Base-by-base conservation (phyloP, 108 stramenopile species). In the Craspedostauros australis region DNA sequence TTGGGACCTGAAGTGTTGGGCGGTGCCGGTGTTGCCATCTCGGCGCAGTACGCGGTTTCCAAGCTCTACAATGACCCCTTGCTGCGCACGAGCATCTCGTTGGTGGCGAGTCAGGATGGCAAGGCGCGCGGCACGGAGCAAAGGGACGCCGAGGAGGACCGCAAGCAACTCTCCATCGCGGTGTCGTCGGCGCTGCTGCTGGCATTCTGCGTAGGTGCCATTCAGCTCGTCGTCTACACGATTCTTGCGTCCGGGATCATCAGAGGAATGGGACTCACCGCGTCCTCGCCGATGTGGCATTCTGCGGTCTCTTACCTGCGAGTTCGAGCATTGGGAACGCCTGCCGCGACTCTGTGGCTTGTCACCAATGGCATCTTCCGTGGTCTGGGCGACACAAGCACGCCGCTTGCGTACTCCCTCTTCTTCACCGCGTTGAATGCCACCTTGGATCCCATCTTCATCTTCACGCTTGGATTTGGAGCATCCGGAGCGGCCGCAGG, bases 11-110 rank as follows among this genome's bases (percentile, higher is more conserved):
- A 78, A 49, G 91, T 88, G 6, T 62, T 95, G 57, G 96, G 89
- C 8, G 96, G 91, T 5, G 93, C 91, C 6, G 94, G 94, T 7
- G 89, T 95, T 6, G 90, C 94, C n/a, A 86, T 94, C 28, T 75
- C 81, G 12, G 92, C 88, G 5, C 93, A 93, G 44, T 95, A 95
- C 68, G 76, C 94, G 4, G 71, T 95, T 14, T 71, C 77, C 1
- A 94, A 95, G 55, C 64, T 95, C 24, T 91, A 91, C 74, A 93
- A 93, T 66, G 94, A 95, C 67, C 96, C 94, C 6, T 54, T 95
- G 32, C 47, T 94, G n/a, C 56, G 91, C 25, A 94, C 93, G 9
- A 73, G 72, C 39, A 95, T 91, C 29, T 87, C 82, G 38, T 60
- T 95, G 50, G 96, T 97, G 11, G 93, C 93, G 7, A 72, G 79